Conservation (phyloP, 164 flowering plant species). For the Vitis vinifera region DNA sequence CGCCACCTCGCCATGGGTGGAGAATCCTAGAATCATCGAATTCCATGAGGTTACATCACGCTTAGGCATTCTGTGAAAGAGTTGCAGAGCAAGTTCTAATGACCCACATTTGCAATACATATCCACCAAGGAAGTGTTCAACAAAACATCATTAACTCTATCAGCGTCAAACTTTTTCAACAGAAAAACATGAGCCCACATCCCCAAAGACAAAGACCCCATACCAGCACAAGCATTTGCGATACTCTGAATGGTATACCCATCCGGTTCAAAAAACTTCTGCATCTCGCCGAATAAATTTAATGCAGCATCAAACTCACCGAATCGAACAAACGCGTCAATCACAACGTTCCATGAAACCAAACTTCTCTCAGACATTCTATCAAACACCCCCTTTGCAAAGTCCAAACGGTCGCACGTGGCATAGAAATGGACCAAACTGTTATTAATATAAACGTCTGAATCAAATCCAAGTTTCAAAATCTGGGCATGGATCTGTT, state of each 20-base stretch:
- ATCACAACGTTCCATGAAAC: conserved; percentile 82
- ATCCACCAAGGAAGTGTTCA: conserved; percentile 56
- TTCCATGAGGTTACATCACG: conserved; percentile 72
- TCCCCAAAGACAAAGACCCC: conserved; percentile 59
- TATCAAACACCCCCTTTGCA: conserved; percentile 54
- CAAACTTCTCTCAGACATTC: conserved; percentile 53
- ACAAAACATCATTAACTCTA: conserved; percentile 37
- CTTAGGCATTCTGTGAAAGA: conserved; percentile 51
- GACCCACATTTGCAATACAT: conserved; percentile 83
- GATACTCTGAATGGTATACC: conserved; percentile 60
- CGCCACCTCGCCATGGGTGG: conserved; percentile 59
- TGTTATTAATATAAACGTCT: conserved; percentile 58
- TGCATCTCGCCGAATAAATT: conserved; percentile 52
- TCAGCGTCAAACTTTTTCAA: conserved; percentile 29
- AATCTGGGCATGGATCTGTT: conserved; percentile 51
- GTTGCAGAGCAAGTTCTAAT: conserved; percentile 47
- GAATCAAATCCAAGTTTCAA: conserved; percentile 57
- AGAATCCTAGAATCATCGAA: conserved; percentile 63
- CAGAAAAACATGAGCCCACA: conserved; percentile 76
- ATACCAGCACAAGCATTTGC: conserved; percentile 66
- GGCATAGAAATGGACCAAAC: conserved; percentile 68
- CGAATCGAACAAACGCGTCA: conserved; percentile 52
- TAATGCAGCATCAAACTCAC: conserved; percentile 57
- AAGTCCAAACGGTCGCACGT: conserved; percentile 52
- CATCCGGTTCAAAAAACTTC: conserved; percentile 50